These are phyloP conservation scores for Aethionema arabicum DNA, from an alignment of 345 rosid species.

Conservation along the genomic window DNA sequence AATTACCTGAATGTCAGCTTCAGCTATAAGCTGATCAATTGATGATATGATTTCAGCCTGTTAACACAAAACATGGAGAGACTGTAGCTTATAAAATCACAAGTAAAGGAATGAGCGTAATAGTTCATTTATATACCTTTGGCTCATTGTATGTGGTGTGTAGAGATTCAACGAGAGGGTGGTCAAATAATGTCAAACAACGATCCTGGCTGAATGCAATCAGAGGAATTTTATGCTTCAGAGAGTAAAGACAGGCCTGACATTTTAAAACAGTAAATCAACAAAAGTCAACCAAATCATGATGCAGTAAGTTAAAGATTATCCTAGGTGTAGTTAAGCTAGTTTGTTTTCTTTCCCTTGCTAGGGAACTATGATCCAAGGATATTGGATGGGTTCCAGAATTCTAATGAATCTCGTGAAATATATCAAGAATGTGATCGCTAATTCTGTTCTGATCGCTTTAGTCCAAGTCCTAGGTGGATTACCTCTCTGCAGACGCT, in stretches of 20 bases:
- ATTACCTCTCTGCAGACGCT: constrained; percentile 86
- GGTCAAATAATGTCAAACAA: constrained; percentile 81
- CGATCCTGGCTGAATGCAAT: constrained; percentile 79
- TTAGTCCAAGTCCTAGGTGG: background rate
- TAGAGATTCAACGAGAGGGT: constrained; percentile 74
- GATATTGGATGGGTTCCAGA: background rate
- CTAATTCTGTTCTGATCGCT: background rate
- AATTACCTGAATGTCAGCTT: constrained; percentile 84
- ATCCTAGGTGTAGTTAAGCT: background rate
- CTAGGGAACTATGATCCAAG: constrained; percentile 11
- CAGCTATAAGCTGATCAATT: constrained; percentile 63
- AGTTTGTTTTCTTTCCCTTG: background rate
- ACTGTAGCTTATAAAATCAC: constrained; percentile 9
- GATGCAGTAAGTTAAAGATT: background rate
- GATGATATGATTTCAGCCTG: constrained; percentile 94
- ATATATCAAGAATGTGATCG: background rate
- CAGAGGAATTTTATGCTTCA: constrained; percentile 83
- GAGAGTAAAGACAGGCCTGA: constrained; percentile 76
- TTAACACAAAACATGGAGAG: constrained; percentile 22
- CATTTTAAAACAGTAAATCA: constrained; percentile 2
- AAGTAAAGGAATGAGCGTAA: constrained; percentile 14
- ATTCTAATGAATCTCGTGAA: constrained; percentile 7
- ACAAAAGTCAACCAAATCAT: background rate
- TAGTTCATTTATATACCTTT: constrained; percentile 49
- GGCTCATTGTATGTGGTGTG: constrained; percentile 80